phyloP scores from a whole-genome alignment of 2,329 filamentous ascomycete genomes.

The Talaromyces sp. region DNA sequence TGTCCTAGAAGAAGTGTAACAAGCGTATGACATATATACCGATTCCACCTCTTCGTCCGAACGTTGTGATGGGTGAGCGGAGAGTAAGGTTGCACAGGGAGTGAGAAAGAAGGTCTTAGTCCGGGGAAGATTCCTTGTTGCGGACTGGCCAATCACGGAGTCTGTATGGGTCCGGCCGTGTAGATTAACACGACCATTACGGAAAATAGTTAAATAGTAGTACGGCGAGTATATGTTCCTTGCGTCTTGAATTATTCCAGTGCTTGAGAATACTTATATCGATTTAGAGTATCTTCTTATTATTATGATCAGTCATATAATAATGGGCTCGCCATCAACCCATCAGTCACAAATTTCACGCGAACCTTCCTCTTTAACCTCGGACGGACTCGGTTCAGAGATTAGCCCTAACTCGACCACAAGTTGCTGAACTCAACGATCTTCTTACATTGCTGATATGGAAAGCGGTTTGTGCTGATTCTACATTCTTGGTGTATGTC shows the following conservation, averaged over 20 bases:
- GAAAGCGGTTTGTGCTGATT: no score
- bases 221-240: neutral
- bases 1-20: neutral
- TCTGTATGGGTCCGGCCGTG: neutral
- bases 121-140: conserved; percentile 2
- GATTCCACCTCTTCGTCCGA: neutral
- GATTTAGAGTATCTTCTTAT: no score
- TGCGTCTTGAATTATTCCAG: neutral
- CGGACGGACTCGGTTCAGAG: no score
- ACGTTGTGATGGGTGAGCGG: neutral
- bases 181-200: neutral
- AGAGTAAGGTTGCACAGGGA: neutral
- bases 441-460: no score
- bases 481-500: no score
- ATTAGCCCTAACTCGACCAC: no score
- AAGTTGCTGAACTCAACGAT: no score
- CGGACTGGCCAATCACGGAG: neutral
- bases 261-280: no score
- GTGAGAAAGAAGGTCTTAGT: conserved; percentile 1
- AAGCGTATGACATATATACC: conserved; percentile 2
- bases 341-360: no score
- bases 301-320: no score
- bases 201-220: neutral
- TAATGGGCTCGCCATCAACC: no score
- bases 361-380: no score